Evolutionary conservation across 441 rosid species (phyloP).

Genomic region (Adansonia grandidieri): DNA sequence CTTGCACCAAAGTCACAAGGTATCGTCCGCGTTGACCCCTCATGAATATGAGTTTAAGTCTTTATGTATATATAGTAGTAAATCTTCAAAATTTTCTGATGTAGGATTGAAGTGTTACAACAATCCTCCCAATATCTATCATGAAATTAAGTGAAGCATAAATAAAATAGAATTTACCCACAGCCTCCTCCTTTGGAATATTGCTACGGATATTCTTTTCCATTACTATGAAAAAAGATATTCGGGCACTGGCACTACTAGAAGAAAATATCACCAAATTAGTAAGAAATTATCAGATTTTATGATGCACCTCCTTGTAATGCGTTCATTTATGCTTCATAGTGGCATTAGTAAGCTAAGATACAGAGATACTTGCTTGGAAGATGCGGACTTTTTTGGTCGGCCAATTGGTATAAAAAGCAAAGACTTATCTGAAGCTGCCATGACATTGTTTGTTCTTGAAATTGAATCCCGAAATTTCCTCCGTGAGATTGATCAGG

Average conservation of each 20-base stretch:
- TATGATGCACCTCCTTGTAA: not conserved
- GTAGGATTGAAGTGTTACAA: too few species aligned
- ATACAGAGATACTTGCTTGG: not conserved
- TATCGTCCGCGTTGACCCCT: too few species aligned
- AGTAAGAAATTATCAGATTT: not conserved
- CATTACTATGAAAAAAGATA: not conserved
- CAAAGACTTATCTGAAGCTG: not conserved
- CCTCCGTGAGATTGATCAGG: not conserved
- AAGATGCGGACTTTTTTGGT: not conserved
- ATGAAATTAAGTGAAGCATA: not conserved
- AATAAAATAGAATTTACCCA: not conserved
- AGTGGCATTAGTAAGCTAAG: not conserved
- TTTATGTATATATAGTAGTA: too few species aligned
- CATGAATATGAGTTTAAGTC: too few species aligned
- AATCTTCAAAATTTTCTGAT: too few species aligned
- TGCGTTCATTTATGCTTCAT: not conserved
- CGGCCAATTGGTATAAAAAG: not conserved
- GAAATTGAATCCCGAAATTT: not conserved
- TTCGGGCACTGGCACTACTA: not conserved
- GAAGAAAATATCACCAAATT: not conserved
- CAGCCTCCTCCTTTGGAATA: slow-evolving; percentile 30
- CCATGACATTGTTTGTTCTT: not conserved
- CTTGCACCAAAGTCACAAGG: too few species aligned
- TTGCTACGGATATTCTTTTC: slow-evolving; percentile 18
- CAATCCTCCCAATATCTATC: not conserved